Conservation (phyloP, 352 stramenopile genomes). For the Pythium chondricola region DNA sequence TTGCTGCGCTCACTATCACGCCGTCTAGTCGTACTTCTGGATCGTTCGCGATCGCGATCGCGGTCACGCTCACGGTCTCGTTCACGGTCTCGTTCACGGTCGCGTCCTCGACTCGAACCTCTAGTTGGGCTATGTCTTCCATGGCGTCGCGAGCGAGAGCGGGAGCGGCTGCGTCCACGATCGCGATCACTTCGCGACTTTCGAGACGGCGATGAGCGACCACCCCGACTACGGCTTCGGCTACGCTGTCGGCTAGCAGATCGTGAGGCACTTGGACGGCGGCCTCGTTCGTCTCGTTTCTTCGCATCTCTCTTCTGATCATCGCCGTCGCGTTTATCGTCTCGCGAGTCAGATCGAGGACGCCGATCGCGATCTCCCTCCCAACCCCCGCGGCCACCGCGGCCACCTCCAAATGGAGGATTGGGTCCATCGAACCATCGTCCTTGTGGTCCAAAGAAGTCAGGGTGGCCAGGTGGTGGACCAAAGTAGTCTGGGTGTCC, state of each 20-base stretch:
- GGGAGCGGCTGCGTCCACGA: constrained; percentile 45
- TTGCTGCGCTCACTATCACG: too few relatives aligned
- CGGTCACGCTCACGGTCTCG: too few relatives aligned
- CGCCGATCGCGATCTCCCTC: constrained; percentile 40
- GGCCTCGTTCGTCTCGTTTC: too few relatives aligned
- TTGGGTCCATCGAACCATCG: constrained; percentile 65
- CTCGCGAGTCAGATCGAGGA: too few relatives aligned
- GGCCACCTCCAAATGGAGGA: constrained; percentile 39
- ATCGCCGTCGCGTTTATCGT: constrained; percentile 18
- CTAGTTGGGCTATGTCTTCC: constrained; percentile 24
- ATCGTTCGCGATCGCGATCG: too few relatives aligned
- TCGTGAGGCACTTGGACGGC: constrained; percentile 11
- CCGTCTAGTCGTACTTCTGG: constrained; percentile 20
- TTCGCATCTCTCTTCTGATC: too few relatives aligned
- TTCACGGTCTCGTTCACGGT: too few relatives aligned
- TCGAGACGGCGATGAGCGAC: constrained; percentile 12
- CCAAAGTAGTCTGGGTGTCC: constrained; percentile 67
- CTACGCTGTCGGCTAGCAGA: constrained; percentile 29
- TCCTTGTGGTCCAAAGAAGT: constrained; percentile 67
- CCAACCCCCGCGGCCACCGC: constrained; percentile 36
- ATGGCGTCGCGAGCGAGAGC: constrained; percentile 33
- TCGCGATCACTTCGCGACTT: constrained; percentile 36
- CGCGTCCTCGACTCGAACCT: too few relatives aligned
- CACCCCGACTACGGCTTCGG: constrained; percentile 25
- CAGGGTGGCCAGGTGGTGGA: constrained; percentile 57